These are phyloP conservation scores for Delitschia confertaspora DNA, from an alignment of 495 filamentous ascomycete genomes.

Conservation along the genomic window DNA sequence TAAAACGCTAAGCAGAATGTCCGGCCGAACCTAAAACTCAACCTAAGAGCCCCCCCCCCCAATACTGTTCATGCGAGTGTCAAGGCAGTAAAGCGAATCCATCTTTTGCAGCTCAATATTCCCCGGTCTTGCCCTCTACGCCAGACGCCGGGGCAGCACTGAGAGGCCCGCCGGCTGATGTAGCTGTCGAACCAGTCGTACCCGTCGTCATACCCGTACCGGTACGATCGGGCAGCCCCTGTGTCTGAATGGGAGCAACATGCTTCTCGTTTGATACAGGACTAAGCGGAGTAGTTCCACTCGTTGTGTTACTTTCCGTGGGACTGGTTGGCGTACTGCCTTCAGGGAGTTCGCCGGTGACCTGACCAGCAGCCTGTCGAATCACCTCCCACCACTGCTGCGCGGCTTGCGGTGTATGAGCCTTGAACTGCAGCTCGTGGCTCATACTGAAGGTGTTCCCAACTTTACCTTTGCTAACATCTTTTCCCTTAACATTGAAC, in stretches of 20 bases:
- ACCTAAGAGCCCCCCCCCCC: too few species aligned
- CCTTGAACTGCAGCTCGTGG: slow-evolving; percentile 62
- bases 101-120: too few species aligned
- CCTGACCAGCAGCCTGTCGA: slow-evolving; percentile 30
- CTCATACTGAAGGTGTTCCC: slow-evolving; percentile 51
- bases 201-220: slow-evolving; percentile 3
- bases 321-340: slow-evolving; percentile 25
- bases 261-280: slow-evolving; percentile 25
- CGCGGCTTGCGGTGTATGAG: slow-evolving; percentile 63
- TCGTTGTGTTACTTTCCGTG: neutral
- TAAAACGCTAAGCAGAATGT: too few species aligned
- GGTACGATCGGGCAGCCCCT: slow-evolving; percentile 23
- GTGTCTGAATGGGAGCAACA: slow-evolving; percentile 34
- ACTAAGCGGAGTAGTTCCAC: slow-evolving; percentile 16
- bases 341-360: slow-evolving; percentile 28
- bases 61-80: too few species aligned
- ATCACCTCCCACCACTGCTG: slow-evolving; percentile 77
- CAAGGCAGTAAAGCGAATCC: too few species aligned
- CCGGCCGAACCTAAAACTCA: too few species aligned
- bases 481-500: slow-evolving; percentile 93
- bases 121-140: slow-evolving; percentile 18
- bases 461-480: slow-evolving; percentile 54
- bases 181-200: slow-evolving; percentile 4
- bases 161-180: slow-evolving; percentile 8
- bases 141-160: slow-evolving; percentile 9